phyloP scores from a whole-genome alignment of 805 yeast genomes.

The Candida morakotiae region DNA sequence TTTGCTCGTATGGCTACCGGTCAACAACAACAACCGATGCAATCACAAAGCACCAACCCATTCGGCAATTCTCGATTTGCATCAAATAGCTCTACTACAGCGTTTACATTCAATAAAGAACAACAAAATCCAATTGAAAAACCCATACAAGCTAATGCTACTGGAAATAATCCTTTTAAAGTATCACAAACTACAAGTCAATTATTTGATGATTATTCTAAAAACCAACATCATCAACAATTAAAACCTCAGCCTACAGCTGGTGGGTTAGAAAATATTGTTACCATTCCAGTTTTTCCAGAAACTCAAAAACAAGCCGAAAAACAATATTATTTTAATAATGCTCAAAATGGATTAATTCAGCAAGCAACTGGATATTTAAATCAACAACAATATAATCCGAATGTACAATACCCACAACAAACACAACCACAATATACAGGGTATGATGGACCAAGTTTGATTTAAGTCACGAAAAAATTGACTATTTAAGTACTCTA shows the following conservation, averaged over 20 bases:
- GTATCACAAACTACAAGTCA: constrained; percentile 31
- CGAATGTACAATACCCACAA: constrained; percentile 9
- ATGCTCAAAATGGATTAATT: constrained; percentile 34
- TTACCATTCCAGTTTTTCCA: constrained; percentile 67
- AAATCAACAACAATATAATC: constrained; percentile 16
- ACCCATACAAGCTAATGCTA: constrained; percentile 31
- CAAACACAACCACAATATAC: constrained; percentile 11
- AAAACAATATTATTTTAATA: constrained; percentile 29
- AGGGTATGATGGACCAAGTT: constrained; percentile 20
- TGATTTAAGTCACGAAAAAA: constrained; percentile 13
- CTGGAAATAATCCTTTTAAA: constrained; percentile 64
- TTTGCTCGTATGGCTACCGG: constrained; percentile 19
- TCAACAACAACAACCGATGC: constrained; percentile 10
- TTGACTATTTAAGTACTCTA: not conserved
- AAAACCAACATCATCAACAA: constrained; percentile 17
- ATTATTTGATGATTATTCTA: constrained; percentile 21
- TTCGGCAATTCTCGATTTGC: constrained; percentile 39
- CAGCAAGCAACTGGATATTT: constrained; percentile 20
- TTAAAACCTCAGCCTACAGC: constrained; percentile 57
- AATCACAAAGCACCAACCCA: constrained; percentile 36
- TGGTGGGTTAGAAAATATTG: constrained; percentile 67
- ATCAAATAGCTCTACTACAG: constrained; percentile 25
- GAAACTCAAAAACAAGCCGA: constrained; percentile 50
- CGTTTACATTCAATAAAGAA: constrained; percentile 19
- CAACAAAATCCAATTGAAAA: constrained; percentile 1